Evolutionary conservation across 2,329 filamentous ascomycete genomes (phyloP), one percentile per base, ranked within the genome.

Genomic region (Aspergillus cejpii): DNA sequence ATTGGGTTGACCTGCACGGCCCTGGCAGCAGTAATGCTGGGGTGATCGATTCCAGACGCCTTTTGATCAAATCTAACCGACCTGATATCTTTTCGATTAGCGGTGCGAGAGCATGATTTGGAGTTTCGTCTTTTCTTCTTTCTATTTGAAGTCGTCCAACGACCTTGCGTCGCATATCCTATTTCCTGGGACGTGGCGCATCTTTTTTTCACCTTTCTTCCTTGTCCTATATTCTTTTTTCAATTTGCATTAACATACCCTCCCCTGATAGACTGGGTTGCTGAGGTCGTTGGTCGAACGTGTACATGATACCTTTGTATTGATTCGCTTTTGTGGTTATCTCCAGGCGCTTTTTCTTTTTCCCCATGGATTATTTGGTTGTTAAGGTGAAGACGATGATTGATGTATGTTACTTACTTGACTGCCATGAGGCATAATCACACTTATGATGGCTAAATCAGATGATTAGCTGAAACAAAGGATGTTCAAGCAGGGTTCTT

Each of bases 1-100:
- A 66, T 68, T 37, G 66, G 66, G 34, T 45, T 68, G 46, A 66
- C 64, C 19, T 67, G 60, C 41, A 68, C 66, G 31, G 61, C 64
- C 6, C 44, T 68, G 33, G 61, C 65, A 15, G 66, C 66, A 6
- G 60, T 67, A 31, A 67, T 66, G 64, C 47, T 68, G 38, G 66
- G 66, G 23, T 68, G 51, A 57, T 37, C 1, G 7, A 19, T 17
- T 14, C 20, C 15, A 24, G 6, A 15, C 24, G 20, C 14, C n/a
- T 3, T 14, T 21, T 12, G 10, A 7, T 29, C 2, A n/a, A 8
- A 23, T 19, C 3, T 14, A 28, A 24, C 24, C 33, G 20, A 28
- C 21, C 19, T 41, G 21, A 37, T 28, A 21, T 31, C 41, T 12
- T 44, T 42, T 20, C 37, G n/a, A 39, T 37, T 28, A 11, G 31